phyloP scores from a whole-genome alignment of 169 alveolate species.

The Cryptosporidium ubiquitum region DNA sequence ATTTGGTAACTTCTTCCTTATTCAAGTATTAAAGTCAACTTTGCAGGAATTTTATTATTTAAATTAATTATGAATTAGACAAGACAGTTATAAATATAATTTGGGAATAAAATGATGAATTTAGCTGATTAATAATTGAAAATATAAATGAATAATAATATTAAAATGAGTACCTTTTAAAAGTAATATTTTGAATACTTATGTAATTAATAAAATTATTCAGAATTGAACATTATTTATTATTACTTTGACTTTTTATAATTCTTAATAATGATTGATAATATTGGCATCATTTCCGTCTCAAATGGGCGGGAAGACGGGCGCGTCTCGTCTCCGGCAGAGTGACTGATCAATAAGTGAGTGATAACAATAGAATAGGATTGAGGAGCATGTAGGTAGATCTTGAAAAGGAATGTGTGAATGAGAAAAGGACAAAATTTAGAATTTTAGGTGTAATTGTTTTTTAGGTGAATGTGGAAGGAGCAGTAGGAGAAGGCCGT shows the following conservation, averaged over 20 bases:
- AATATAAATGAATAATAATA: too few relatives aligned
- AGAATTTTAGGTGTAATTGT: too few relatives aligned
- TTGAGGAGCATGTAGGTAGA: not conserved
- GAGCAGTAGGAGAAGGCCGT: too few relatives aligned
- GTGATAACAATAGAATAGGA: not conserved
- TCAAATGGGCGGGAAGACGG: slow-evolving; percentile 20
- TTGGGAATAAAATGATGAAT: not conserved
- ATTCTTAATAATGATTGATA: not conserved
- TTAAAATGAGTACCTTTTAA: too few relatives aligned
- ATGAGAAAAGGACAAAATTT: too few relatives aligned
- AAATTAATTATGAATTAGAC: not conserved
- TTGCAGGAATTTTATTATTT: not conserved
- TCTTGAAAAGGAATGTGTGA: too few relatives aligned
- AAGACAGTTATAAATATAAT: not conserved
- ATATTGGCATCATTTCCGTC: not conserved
- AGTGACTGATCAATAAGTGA: too few relatives aligned
- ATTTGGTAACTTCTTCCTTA: not conserved
- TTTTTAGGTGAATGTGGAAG: too few relatives aligned
- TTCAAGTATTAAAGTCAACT: slow-evolving; percentile 5
- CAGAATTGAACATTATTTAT: too few relatives aligned
- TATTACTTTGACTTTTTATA: not conserved
- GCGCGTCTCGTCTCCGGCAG: not conserved
- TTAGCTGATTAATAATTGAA: too few relatives aligned
- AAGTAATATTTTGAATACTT: too few relatives aligned
- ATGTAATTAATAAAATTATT: too few relatives aligned